Evolutionary conservation across 352 stramenopile genomes (phyloP).

Genomic region (Globisporangium cederbergense): DNA sequence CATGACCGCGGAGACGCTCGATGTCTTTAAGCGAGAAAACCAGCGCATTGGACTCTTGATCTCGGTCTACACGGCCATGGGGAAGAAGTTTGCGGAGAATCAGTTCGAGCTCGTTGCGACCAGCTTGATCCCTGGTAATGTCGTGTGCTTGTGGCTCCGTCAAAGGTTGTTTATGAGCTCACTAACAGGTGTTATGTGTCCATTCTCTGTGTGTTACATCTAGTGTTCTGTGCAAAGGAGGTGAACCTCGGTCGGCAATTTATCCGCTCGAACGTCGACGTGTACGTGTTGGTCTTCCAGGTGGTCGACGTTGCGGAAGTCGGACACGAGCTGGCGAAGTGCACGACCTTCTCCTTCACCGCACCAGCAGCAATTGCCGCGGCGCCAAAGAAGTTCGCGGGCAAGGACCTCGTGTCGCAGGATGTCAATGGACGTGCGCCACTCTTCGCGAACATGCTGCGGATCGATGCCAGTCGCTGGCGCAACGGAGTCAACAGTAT

Average conservation of each 20-base stretch:
- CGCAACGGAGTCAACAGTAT: constrained; percentile 47
- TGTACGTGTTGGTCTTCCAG: constrained; percentile 60
- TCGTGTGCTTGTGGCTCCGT: not conserved
- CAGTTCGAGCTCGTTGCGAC: constrained; percentile 51
- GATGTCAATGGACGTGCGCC: constrained; percentile 30
- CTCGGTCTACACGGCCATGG: constrained; percentile 45
- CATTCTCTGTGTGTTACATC: constrained; percentile 1
- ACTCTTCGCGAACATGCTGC: constrained; percentile 64
- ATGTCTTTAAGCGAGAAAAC: constrained; percentile 55
- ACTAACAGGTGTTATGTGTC: not conserved
- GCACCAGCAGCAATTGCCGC: constrained; percentile 11
- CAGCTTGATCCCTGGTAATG: constrained; percentile 51
- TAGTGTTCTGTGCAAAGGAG: constrained; percentile 62
- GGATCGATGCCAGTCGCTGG: constrained; percentile 40
- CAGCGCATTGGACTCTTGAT: constrained; percentile 50
- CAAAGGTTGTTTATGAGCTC: not conserved
- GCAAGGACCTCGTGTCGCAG: constrained; percentile 45
- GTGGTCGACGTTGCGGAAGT: constrained; percentile 60
- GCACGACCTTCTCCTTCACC: constrained; percentile 39
- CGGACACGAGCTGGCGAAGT: constrained; percentile 29
- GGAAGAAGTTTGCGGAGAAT: constrained; percentile 50
- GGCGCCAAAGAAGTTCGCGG: constrained; percentile 19
- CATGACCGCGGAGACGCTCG: constrained; percentile 63
- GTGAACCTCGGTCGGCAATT: constrained; percentile 45
- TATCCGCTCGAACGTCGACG: constrained; percentile 32